These are phyloP conservation scores for Baudoinia panamericana DNA, from an alignment of 495 filamentous ascomycete genomes.

Conservation along the genomic window DNA sequence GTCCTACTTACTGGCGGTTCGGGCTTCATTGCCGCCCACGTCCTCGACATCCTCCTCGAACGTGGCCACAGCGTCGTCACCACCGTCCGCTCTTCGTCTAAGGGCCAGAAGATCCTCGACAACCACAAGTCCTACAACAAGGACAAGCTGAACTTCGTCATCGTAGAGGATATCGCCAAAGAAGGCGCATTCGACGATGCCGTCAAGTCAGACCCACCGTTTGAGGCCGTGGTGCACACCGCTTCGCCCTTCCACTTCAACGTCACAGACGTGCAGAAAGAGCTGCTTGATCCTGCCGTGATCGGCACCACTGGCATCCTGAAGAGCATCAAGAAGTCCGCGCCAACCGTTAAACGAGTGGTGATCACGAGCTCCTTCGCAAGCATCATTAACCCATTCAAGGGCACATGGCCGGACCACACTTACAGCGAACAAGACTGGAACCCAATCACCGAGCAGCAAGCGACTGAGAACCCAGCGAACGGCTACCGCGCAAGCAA, in stretches of 20 bases:
- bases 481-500: conserved; percentile 45
- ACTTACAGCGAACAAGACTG: conserved; percentile 62
- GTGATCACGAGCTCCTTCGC: conserved; percentile 78
- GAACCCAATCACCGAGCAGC: conserved; percentile 69
- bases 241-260: conserved; percentile 69
- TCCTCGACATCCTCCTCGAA: conserved; percentile 60
- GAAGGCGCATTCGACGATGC: conserved; percentile 68
- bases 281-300: conserved; percentile 73
- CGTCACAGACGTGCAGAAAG: conserved; percentile 56
- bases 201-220: conserved; percentile 50
- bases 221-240: conserved; percentile 81
- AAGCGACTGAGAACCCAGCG: conserved; percentile 41
- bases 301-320: conserved; percentile 75
- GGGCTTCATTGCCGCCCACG: conserved; percentile 69
- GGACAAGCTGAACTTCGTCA: conserved; percentile 56
- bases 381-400: conserved; percentile 46
- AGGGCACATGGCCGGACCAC: conserved; percentile 37
- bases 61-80: conserved; percentile 64
- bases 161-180: conserved; percentile 73
- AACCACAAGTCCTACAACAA: conserved; percentile 43
- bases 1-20: conserved; percentile 51
- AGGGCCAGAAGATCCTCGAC: conserved; percentile 59
- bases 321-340: conserved; percentile 57
- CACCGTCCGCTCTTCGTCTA: conserved; percentile 68
- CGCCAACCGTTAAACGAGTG: conserved; percentile 66